Conservation (phyloP, 495 filamentous ascomycete species). For the Penicillium robsamsonii region DNA sequence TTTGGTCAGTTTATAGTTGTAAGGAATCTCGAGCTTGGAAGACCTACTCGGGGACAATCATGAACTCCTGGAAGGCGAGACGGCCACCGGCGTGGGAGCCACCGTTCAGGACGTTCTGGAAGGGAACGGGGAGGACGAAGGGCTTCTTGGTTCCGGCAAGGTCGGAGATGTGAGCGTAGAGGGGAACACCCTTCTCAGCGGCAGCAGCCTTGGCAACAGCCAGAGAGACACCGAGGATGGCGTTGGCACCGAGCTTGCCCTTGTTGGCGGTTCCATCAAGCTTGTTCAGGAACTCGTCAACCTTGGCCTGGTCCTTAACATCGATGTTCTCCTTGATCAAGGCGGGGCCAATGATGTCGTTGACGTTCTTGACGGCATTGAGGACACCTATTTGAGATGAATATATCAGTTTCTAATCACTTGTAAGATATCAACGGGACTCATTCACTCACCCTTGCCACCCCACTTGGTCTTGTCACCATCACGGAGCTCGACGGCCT, state of each 20-base stretch:
- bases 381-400: constrained; percentile 57
- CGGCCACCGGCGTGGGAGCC: constrained; percentile 98
- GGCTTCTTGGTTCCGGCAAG: constrained; percentile 99
- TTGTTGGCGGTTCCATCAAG: constrained; percentile 98
- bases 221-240: constrained; percentile 94
- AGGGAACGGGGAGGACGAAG: constrained; percentile 97
- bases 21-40: not conserved
- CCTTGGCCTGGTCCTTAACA: constrained; percentile 91
- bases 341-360: constrained; percentile 85
- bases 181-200: constrained; percentile 95
- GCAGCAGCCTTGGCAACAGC: constrained; percentile 97
- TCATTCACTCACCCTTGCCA: constrained; percentile 71
- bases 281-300: constrained; percentile 93
- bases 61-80: constrained; percentile 99
- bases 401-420: constrained; percentile 16
- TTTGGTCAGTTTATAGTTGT: constrained; percentile 11
- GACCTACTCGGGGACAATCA: constrained; percentile 90
- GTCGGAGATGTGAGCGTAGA: constrained; percentile 98
- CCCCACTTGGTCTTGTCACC: constrained; percentile 96
- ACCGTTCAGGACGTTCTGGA: constrained; percentile 99
- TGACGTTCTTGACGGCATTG: constrained; percentile 96
- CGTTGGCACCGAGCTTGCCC: constrained; percentile 96
- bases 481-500: constrained; percentile 98
- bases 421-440: not conserved
- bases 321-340: constrained; percentile 91